Conservation (phyloP, 352 stramenopile genomes). For the Globisporangium iwayamae region DNA sequence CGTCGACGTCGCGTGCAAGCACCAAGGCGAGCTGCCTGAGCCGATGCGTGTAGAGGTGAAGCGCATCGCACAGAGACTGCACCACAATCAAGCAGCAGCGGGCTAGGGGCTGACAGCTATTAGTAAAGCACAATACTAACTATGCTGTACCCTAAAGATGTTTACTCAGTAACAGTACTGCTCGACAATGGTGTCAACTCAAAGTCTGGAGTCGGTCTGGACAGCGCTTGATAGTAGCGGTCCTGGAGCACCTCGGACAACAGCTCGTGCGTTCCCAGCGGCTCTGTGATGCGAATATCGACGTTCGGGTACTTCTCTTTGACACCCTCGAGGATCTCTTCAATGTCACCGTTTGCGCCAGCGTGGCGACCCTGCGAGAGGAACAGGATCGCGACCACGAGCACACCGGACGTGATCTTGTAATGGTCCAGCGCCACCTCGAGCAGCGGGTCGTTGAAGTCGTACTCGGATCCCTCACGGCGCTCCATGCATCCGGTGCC, state of each 20-base stretch:
- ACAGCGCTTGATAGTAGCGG: slow-evolving; percentile 42
- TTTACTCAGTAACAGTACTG: background rate
- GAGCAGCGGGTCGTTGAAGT: slow-evolving; percentile 84
- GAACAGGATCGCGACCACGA: slow-evolving; percentile 77
- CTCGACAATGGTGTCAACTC: slow-evolving; percentile 9
- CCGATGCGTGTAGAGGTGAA: slow-evolving; percentile 52
- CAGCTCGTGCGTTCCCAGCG: slow-evolving; percentile 58
- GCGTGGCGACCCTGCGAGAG: slow-evolving; percentile 72
- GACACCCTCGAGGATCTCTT: slow-evolving; percentile 59
- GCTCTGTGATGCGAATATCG: slow-evolving; percentile 57
- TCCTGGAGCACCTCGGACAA: slow-evolving; percentile 65
- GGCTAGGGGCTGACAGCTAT: background rate
- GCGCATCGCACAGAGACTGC: slow-evolving; percentile 46
- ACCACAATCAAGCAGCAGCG: slow-evolving; percentile 9
- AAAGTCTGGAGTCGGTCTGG: slow-evolving; percentile 23
- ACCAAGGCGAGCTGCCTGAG: slow-evolving; percentile 49
- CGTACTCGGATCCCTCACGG: slow-evolving; percentile 58
- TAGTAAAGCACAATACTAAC: background rate
- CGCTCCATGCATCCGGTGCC: slow-evolving; percentile 76
- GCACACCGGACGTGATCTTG: slow-evolving; percentile 46
- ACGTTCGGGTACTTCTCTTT: slow-evolving; percentile 38
- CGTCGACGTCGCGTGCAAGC: slow-evolving; percentile 47
- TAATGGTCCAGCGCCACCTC: slow-evolving; percentile 60
- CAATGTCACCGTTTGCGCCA: slow-evolving; percentile 72
- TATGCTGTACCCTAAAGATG: background rate